phyloP scores from a whole-genome alignment of 2,329 filamentous ascomycete species.

The Aspergillus costaricaensis region DNA sequence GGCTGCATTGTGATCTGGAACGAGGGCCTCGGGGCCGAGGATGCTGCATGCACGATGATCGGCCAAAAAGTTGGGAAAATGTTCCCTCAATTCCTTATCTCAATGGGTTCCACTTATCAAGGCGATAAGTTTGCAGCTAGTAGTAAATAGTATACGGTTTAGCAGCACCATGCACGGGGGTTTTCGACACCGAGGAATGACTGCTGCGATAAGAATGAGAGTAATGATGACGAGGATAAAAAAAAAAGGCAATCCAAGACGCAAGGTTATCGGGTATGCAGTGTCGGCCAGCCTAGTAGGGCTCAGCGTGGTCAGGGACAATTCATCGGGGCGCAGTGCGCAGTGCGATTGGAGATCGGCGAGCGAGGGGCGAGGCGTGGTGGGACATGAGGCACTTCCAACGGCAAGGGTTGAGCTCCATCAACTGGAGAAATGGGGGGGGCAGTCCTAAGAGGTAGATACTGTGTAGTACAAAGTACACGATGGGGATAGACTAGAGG shows the following conservation, averaged over 20 bases:
- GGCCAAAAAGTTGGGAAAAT: background rate
- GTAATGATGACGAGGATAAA: background rate
- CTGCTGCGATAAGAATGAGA: background rate
- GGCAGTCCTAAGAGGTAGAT: no score
- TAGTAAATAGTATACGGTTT: no score
- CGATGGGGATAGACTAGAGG: background rate
- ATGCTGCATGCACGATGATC: constrained; percentile 6
- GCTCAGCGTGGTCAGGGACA: constrained; percentile 15
- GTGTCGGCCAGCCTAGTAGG: constrained; percentile 7
- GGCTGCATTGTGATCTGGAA: constrained; percentile 18
- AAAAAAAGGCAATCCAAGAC: background rate
- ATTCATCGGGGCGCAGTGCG: constrained; percentile 16
- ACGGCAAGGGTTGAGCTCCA: constrained; percentile 4
- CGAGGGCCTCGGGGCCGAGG: background rate
- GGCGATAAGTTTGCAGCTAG: no score
- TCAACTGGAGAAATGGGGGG: background rate
- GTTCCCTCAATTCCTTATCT: background rate
- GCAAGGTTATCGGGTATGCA: constrained; percentile 9
- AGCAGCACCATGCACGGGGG: background rate
- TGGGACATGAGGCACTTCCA: constrained; percentile 20
- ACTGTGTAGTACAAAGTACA: background rate
- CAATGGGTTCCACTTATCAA: background rate
- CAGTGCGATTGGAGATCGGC: constrained; percentile 13
- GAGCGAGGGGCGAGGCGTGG: constrained; percentile 17
- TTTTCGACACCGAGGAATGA: background rate